Base-by-base conservation (phyloP, 73 alveolate species). In the Paramecium sonneborni region DNA sequence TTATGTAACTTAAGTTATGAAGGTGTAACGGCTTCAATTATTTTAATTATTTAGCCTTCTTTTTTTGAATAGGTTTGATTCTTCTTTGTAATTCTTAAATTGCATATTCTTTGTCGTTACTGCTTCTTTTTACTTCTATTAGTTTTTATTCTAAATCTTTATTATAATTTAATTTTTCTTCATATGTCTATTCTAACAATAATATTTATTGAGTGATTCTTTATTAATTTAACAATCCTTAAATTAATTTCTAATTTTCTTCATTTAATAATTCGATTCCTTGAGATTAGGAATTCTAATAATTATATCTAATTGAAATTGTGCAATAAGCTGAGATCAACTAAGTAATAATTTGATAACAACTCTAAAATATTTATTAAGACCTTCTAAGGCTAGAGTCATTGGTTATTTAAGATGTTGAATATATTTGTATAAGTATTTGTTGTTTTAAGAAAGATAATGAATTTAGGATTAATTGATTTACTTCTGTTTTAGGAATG, bases 71-170 rank as follows among this genome's bases (percentile, higher is more conserved):
- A 4, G 93, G 93, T 35, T 87, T 87, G 76, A 87, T 67, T 43
- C 56, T n/a, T 46, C 79, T 57, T 39, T 87, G 88, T 32, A 87
- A 68, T 26, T 87, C 93, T 38, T 87, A 32, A 0, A 87, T 87
- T 0, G 93, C 93, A 87, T 87, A 67, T 38, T 86, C 93, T 20
- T 86, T 86, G 62, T 86, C 93, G 32, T 86, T 86, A 86, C 56
- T 86, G 3, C 26, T 87, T 62, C 93, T 57, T 14, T 76, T 87
- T 28, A 87, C 12, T 41, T 87, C 93, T 20, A 87, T 67, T 67
- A 87, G 26, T 76, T 87, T 87, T 7, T 87, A 72, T 87, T 87
- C 93, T 20, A 87, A 34, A 26, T 87, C 93, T 38, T 87, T 87
- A 43, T 62, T 20, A 62, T 67, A 87, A 14, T 72, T 39, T 39